A percentile compares a stretch with the other conserved stretches of the same genome.
Conservation (phyloP, 2,329 filamentous ascomycete genomes). For the Ophiocordyceps polyrhachis-furcata region DNA sequence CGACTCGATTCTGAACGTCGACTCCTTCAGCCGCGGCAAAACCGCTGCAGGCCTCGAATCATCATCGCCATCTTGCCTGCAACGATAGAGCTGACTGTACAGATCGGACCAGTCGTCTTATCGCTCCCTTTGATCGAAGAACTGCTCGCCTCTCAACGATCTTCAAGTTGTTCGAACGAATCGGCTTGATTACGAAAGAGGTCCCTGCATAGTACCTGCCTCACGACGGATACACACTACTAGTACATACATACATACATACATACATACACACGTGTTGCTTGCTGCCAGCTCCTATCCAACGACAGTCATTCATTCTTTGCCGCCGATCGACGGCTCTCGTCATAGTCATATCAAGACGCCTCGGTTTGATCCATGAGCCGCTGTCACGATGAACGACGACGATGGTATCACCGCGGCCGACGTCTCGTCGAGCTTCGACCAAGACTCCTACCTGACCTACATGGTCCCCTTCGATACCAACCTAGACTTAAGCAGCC, state of each 20-base stretch:
- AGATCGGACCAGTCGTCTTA: too few species aligned
- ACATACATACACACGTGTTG: too few species aligned
- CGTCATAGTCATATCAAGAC: neutral
- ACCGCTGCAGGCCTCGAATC: too few species aligned
- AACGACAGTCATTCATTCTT: neutral
- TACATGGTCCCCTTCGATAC: constrained; percentile 42
- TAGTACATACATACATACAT: too few species aligned
- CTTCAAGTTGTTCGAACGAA: neutral
- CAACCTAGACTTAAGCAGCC: constrained; percentile 30
- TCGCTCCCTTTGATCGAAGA: too few species aligned
- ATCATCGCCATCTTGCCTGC: too few species aligned
- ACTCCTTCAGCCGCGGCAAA: too few species aligned
- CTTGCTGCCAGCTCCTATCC: neutral
- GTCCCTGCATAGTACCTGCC: neutral
- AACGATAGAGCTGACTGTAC: too few species aligned
- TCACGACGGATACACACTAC: too few species aligned
- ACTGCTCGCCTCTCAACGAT: neutral
- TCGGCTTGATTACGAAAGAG: neutral
- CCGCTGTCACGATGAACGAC: constrained; percentile 3
- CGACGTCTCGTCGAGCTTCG: constrained; percentile 19
- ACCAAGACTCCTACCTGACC: constrained; percentile 38
- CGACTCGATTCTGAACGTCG: neutral
- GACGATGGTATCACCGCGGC: constrained; percentile 5
- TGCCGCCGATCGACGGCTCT: too few species aligned
- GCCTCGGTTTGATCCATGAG: neutral